These are phyloP conservation scores for Pythium pectinolyticum DNA, from an alignment of 352 stramenopile species.

Conservation along the genomic window DNA sequence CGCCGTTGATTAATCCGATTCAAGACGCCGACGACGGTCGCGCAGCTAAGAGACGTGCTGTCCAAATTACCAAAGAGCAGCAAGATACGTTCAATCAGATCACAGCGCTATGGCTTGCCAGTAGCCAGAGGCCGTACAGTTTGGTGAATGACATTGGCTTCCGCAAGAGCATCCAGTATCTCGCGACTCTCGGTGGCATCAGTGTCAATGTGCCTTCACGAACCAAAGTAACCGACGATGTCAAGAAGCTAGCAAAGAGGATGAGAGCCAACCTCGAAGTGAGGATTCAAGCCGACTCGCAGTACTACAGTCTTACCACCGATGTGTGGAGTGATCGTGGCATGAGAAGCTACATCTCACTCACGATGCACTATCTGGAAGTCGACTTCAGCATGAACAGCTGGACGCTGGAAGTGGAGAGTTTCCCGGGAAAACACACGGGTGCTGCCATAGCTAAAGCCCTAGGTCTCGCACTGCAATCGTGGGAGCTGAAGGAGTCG, in stretches of 20 bases:
- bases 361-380: constrained; percentile 20
- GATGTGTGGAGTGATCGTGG: constrained; percentile 19
- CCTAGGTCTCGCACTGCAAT: background rate
- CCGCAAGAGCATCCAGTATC: background rate
- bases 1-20: background rate
- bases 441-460: background rate
- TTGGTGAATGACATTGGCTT: constrained; percentile 8
- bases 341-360: constrained; percentile 14
- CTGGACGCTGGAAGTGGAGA: constrained; percentile 22
- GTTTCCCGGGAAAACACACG: constrained; percentile 14
- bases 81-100: background rate
- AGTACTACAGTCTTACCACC: constrained; percentile 12
- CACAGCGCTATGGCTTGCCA: constrained; percentile 4
- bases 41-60: background rate
- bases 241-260: background rate
- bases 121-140: constrained; percentile 8
- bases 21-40: background rate
- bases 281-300: background rate
- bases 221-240: background rate
- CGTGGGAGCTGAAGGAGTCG: too few species aligned
- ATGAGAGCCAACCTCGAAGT: background rate
- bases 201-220: background rate
- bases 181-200: background rate
- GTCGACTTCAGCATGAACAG: constrained; percentile 2
- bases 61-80: background rate